Evolutionary conservation across 192 early-diverging fungal species (phyloP).

Genomic region (Coemansia erecta): DNA sequence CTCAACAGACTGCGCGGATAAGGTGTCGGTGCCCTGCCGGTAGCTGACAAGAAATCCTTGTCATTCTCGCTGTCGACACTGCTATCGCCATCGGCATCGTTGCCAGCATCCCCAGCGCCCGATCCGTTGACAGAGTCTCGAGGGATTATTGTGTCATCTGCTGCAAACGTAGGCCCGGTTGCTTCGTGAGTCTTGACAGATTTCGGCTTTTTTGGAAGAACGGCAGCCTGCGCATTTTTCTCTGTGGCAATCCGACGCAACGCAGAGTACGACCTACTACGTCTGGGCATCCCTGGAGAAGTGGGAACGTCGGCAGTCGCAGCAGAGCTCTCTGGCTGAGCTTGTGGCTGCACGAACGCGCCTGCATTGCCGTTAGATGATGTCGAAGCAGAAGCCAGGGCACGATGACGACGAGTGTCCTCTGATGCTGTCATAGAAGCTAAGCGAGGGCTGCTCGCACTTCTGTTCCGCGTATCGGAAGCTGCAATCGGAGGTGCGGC

Average conservation of each 20-base stretch:
- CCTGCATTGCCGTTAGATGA: neutral
- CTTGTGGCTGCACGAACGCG: neutral
- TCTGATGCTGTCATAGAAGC: too few species aligned
- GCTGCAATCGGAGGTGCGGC: too few species aligned
- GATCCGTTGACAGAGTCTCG: too few species aligned
- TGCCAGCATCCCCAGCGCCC: neutral
- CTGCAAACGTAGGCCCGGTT: too few species aligned
- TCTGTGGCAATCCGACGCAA: slow-evolving; percentile 37
- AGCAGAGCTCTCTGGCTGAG: neutral
- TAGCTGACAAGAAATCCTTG: slow-evolving; percentile 24
- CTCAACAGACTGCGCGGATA: slow-evolving; percentile 26
- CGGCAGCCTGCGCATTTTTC: slow-evolving; percentile 34
- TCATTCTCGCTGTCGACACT: neutral
- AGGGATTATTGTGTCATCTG: too few species aligned
- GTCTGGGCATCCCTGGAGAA: slow-evolving; percentile 8
- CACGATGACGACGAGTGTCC: too few species aligned
- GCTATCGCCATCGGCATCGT: neutral
- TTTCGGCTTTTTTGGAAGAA: slow-evolving; percentile 1
- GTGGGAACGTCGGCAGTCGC: neutral
- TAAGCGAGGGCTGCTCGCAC: too few species aligned
- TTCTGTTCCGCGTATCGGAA: too few species aligned
- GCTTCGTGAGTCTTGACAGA: too few species aligned
- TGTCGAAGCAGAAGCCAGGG: too few species aligned
- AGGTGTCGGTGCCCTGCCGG: slow-evolving; percentile 35
- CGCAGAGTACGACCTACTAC: slow-evolving; percentile 34